Percentiles rank a stretch among this genome's conserved stretches.
Conservation (phyloP, 2,329 filamentous ascomycete species). For the Aspergillus vadensis region DNA sequence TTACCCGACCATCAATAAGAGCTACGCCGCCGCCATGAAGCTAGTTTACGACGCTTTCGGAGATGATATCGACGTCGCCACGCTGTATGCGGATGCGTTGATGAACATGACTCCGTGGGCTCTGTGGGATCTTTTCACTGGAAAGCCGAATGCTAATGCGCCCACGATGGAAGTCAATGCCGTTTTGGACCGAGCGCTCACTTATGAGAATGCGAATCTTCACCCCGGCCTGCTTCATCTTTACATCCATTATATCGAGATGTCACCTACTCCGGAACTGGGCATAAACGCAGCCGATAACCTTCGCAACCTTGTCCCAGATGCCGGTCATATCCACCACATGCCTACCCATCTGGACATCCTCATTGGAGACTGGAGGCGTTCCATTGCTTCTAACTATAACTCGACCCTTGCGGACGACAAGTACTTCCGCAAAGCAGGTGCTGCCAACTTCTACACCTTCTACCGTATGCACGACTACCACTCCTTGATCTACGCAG, state of each 20-base stretch:
- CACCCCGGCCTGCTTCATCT: slow-evolving; percentile 73
- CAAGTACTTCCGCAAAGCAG: slow-evolving; percentile 61
- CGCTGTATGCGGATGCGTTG: slow-evolving; percentile 64
- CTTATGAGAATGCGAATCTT: slow-evolving; percentile 44
- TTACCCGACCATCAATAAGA: slow-evolving; percentile 55
- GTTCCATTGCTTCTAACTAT: slow-evolving; percentile 66
- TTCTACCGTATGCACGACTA: slow-evolving; percentile 12
- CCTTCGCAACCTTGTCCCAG: slow-evolving; percentile 67
- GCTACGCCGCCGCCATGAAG: slow-evolving; percentile 64
- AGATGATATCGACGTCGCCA: slow-evolving; percentile 61
- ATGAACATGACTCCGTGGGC: slow-evolving; percentile 68
- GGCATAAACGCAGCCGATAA: slow-evolving; percentile 63
- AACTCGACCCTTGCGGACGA: slow-evolving; percentile 68
- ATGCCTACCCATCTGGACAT: slow-evolving; percentile 79
- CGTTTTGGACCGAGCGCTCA: slow-evolving; percentile 61
- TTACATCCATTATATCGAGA: slow-evolving; percentile 76
- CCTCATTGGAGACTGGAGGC: slow-evolving; percentile 68
- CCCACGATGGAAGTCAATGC: slow-evolving; percentile 59
- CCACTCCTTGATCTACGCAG: slow-evolving; percentile 63
- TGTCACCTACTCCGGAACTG: slow-evolving; percentile 65
- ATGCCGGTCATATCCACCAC: slow-evolving; percentile 69
- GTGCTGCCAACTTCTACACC: slow-evolving; percentile 69
- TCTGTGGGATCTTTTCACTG: slow-evolving; percentile 62
- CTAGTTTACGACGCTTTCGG: slow-evolving; percentile 54
- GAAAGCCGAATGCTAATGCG: slow-evolving; percentile 56